Base-by-base conservation (phyloP, 2,329 filamentous ascomycete genomes). In the Penicillium sp. region DNA sequence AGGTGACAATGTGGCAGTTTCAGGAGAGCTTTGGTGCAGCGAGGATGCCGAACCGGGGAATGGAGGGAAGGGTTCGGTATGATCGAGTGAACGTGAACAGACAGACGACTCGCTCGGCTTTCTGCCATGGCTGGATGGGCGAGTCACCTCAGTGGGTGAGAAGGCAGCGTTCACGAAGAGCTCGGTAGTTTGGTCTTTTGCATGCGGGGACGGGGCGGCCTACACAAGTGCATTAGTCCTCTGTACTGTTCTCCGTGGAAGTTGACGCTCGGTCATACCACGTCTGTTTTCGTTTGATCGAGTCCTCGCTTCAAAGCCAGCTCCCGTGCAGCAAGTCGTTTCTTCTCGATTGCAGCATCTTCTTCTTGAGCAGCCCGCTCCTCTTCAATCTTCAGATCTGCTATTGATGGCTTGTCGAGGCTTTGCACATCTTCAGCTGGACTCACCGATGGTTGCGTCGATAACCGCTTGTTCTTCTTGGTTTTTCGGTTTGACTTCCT, bases 371-470 rank as follows among this genome's bases (percentile, higher is more conserved):
- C 77, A 0, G 79, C 67, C 28, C 70, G 72, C 21, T 82, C 79
- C 64, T 87, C 84, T 69, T 87, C 82, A 31, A 74, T 74, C 60
- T 80, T 79, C 12, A 86, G 65, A 49, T 85, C 81, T 5, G 70
- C 73, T 42, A 86, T 70, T 2, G 81, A 79, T 0, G 80, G 75
- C 2, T 76, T 69, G 38, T 72, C 65, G 18, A 64, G 53, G 16
- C 62, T 67, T 10, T 69, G 64, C 45, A 70, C 58, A 18, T 69
- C 68, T 23, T 55, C 57, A 16, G 65, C 65, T 2, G 64, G 57
- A 6, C 51, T 60, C 34, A 55, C 64, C 24, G 59, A 51, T 15
- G 61, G 66, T 60, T 68, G 51, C 55, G 59, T 53, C 60, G 66
- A 45, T 60, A 70, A 42, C 50, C 58, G 65, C 54, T 65, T 61